Base-by-base conservation (phyloP, 2,329 filamentous ascomycete genomes). In the Sporothrix humicola region DNA sequence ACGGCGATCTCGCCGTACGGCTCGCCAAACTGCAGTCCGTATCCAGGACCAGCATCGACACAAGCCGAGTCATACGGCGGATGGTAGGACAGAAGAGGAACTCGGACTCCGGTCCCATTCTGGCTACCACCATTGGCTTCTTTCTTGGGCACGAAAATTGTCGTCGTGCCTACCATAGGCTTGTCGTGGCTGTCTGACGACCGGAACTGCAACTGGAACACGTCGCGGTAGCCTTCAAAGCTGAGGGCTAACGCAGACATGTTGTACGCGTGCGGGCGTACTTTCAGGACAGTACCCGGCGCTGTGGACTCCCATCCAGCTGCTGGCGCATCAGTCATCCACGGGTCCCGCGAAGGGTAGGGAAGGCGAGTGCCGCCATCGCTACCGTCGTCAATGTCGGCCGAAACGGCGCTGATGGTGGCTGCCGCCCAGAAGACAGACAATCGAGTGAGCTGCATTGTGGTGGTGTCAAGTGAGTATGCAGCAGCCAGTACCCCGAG, bases 61-160 rank as follows among this genome's bases (percentile, higher is more conserved):
- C 80, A 79, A 10, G 82, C 81, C 15, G 81, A 81, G 61, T 84
- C 78, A 50, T 82, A 78, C 0, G 82, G 77, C 3, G 82, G 77
- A 75, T 84, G 82, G 75, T 83, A 84, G 0, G 82, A 84, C 0
- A 84, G 76, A 2, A 84, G 68, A n/a, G 76, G 75, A 2, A 65
- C 42, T 12, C 26, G 58, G 31, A 42, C 13, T 0, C 2, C 26
- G n/a, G 61, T 13, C 9, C 3, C 20, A n/a, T 65, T 65, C 52
- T 54, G 52, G 56, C 56, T 7, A 20, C 10, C 56, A 44, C 73
- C 71, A 63, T 70, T 37, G 7, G 52, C 72, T 3, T 46, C 13
- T 17, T n/a, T 26, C 1, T 65, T 46, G 8, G 79, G 80, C 0
- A 81, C 68, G 12, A 81, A 78, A 0, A 83, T 71, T 0, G 80